Base-by-base conservation (phyloP, 106 monocot genomes). In the Platanthera zijinensis region DNA sequence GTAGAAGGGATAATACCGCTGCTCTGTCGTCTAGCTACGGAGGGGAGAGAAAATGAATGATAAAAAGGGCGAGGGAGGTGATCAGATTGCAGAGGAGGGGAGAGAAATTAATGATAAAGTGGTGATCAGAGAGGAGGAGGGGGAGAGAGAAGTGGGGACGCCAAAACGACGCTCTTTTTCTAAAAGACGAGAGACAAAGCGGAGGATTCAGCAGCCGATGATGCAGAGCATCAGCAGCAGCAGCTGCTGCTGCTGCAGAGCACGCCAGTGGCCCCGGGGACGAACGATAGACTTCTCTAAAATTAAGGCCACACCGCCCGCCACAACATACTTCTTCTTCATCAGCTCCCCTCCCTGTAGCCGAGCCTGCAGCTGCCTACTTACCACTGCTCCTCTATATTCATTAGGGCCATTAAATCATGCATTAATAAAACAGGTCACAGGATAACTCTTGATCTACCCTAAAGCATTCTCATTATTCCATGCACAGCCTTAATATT, bases 121-220 rank as follows among this genome's bases (percentile, higher is more conserved):
- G 57, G 45, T 17, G 72, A 72, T 57, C 25, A 79, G 72, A 71
- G 56, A 72, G 71, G 57, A 72, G 14, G 51, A 19, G 48, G 28
- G 30, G 10, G 18, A 13, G 4, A 54, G 52, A 75, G 75, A 50
- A 77, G 52, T 30, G 67, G 30, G 67, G 67, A 67, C 22, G 67
- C 25, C 67, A 32, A 39, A 70, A 21, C 22, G 63, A 70, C 78
- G 49, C 78, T 78, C 78, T 83, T 83, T 83, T 78, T 74, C 83
- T 75, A 83, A 59, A 81, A 78, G 74, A 77, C 85, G 74, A 75
- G 82, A 82, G 79, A 85, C 82, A 85, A 85, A 82, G 51, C 46
- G 73, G 76, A 76, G 82, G 74, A 81, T 80, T 69, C 70, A 71
- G 70, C 70, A 71, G 48, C 70, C 48, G 17, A 48, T 71, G 70